Evolutionary conservation across 1,284 basidiomycete genomes (phyloP), one percentile per base, ranked within the genome.

Genomic region (Neonothopanus nambi): DNA sequence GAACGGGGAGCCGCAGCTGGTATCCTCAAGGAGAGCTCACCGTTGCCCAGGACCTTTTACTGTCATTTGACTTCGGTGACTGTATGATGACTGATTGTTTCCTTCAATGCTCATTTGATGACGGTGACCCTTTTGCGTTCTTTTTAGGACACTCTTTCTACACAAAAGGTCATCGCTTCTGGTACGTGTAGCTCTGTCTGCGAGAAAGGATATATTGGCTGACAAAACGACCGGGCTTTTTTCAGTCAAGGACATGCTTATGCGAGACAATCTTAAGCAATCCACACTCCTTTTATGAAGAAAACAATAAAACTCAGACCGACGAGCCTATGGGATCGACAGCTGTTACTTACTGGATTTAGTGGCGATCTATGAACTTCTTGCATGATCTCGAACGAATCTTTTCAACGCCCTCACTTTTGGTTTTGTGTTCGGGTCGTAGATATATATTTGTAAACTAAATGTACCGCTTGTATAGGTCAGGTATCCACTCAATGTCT

Each of bases 51-150:
- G 39, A 71, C 74, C 2, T 86, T 86, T 62, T 88, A 86, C 62
- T 84, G 79, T 59, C 86, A 89, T 68, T 77, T 87, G 57, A 90
- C 87, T 2, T 79, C 82, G 9, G 87, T 87, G 15, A 87, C 82
- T 53, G 87, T 89, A 57, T 58, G 84, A 28, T n/a, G n/a, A 24
- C 12, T 38, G 4, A 33, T 33, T 13, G 57, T 36, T 18, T 54
- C 39, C 43, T 55, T 55, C 53, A 30, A 37, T n/a, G n/a, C n/a
- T 33, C 48, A 37, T 47, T 47, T 26, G 20, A 40, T 51, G 18
- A 42, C 13, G 37, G 35, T 35, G 38, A 35, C 43, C 33, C 24
- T 11, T 51, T 42, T 48, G 17, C 35, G 38, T 21, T n/a, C 51
- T 38, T 55, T 52, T 8, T 55, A 84, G 81, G 79, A 84, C 59